phyloP scores from a whole-genome alignment of 2,329 filamentous ascomycete species.

The Incumbomyces lentus region DNA sequence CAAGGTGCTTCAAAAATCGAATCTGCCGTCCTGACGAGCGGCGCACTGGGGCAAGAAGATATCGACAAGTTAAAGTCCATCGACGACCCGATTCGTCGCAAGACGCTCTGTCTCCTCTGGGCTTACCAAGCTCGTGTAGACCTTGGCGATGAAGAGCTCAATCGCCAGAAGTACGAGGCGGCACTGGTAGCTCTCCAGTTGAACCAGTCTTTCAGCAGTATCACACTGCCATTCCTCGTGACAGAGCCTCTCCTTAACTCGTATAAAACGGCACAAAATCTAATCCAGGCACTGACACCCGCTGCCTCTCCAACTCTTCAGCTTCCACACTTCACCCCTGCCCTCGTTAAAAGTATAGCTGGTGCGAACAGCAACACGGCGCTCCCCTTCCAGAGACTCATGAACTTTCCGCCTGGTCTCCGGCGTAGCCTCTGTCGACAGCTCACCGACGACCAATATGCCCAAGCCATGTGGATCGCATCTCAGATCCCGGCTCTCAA shows the following conservation, averaged over 20 bases:
- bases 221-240: conserved; percentile 77
- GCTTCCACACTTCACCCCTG: conserved; percentile 72
- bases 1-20: conserved; percentile 74
- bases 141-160: conserved; percentile 64
- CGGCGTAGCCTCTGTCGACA: conserved; percentile 57
- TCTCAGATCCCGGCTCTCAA: conserved; percentile 73
- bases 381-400: conserved; percentile 73
- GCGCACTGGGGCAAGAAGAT: conserved; percentile 61
- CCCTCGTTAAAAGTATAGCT: conserved; percentile 36
- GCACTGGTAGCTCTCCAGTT: conserved; percentile 77
- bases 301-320: conserved; percentile 80
- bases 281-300: conserved; percentile 83
- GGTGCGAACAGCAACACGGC: conserved; percentile 60
- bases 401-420: conserved; percentile 67
- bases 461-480: conserved; percentile 63
- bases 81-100: conserved; percentile 70
- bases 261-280: conserved; percentile 70
- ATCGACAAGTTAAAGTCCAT: conserved; percentile 66
- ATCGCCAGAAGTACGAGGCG: conserved; percentile 73
- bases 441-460: conserved; percentile 66
- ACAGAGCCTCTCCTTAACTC: conserved; percentile 71
- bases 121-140: conserved; percentile 86
- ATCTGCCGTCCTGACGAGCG: conserved; percentile 59
- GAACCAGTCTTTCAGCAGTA: conserved; percentile 76
- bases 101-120: conserved; percentile 84